These are phyloP conservation scores for Mangifera indica DNA, from an alignment of 345 rosid species.

Conservation along the genomic window DNA sequence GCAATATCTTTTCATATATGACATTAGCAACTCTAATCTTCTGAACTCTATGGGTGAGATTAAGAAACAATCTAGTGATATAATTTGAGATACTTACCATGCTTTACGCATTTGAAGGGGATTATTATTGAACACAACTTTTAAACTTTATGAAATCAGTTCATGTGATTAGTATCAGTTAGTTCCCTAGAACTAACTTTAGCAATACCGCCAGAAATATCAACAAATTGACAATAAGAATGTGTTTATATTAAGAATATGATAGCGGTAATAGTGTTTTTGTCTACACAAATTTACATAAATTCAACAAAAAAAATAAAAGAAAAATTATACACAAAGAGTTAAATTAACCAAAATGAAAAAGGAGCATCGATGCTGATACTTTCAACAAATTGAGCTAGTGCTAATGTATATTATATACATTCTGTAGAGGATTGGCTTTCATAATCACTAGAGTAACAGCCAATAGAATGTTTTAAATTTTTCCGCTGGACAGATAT, in stretches of 20 bases:
- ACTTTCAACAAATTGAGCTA: not conserved
- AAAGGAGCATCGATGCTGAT: not conserved
- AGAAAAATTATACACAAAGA: not conserved
- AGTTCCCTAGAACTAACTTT: too few relatives aligned
- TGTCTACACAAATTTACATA: not conserved
- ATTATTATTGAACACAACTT: not conserved
- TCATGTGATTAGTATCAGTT: too few relatives aligned
- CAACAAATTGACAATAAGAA: not conserved
- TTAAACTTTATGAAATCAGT: too few relatives aligned
- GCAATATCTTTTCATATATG: not conserved
- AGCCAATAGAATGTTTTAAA: too few relatives aligned
- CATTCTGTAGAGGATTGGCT: too few relatives aligned
- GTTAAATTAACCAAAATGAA: not conserved
- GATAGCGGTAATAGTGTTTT: too few relatives aligned
- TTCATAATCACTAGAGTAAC: too few relatives aligned
- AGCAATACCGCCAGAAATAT: not conserved
- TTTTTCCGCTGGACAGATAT: too few relatives aligned
- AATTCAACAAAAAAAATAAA: not conserved
- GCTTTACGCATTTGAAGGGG: not conserved
- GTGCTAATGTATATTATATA: too few relatives aligned
- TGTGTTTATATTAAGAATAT: constrained; percentile 1
- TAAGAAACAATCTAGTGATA: not conserved
- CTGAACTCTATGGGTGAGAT: not conserved
- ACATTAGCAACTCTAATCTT: not conserved
- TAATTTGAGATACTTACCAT: not conserved